Conservation (phyloP, 1,139 yeast species). For the Geotrichum reessii region DNA sequence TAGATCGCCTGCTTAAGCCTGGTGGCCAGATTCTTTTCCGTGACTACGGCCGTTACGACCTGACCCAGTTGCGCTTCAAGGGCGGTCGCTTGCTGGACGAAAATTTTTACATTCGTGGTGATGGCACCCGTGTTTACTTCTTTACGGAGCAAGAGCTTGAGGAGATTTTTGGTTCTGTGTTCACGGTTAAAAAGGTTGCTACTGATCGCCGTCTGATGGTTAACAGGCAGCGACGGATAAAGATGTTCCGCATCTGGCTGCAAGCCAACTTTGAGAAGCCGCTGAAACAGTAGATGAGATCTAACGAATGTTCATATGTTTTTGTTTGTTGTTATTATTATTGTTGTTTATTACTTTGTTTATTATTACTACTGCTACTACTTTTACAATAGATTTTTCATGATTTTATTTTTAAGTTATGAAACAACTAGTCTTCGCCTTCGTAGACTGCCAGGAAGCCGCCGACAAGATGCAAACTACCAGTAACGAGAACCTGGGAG, state of each 20-base stretch:
- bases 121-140: constrained; percentile 94
- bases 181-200: constrained; percentile 68
- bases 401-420: not conserved
- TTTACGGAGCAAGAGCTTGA: constrained; percentile 90
- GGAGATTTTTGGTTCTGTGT: constrained; percentile 61
- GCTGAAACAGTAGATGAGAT: not conserved
- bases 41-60: constrained; percentile 92
- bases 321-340: not conserved
- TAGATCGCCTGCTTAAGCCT: constrained; percentile 72
- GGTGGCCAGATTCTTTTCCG: constrained; percentile 87
- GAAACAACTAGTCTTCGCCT: constrained; percentile 22
- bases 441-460: constrained; percentile 85
- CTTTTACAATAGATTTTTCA: not conserved
- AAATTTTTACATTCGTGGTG: constrained; percentile 93
- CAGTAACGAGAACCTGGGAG: constrained; percentile 79
- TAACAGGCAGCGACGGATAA: constrained; percentile 82
- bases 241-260: constrained; percentile 96
- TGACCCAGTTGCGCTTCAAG: constrained; percentile 92
- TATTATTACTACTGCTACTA: not conserved
- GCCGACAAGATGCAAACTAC: constrained; percentile 90
- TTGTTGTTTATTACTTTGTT: not conserved
- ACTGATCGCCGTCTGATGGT: constrained; percentile 88
- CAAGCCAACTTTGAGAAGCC: constrained; percentile 69
- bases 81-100: constrained; percentile 82
- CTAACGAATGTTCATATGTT: too few species aligned